Evolutionary conservation across 495 filamentous ascomycete genomes (phyloP).

Genomic region (Daldinia vernicosa): DNA sequence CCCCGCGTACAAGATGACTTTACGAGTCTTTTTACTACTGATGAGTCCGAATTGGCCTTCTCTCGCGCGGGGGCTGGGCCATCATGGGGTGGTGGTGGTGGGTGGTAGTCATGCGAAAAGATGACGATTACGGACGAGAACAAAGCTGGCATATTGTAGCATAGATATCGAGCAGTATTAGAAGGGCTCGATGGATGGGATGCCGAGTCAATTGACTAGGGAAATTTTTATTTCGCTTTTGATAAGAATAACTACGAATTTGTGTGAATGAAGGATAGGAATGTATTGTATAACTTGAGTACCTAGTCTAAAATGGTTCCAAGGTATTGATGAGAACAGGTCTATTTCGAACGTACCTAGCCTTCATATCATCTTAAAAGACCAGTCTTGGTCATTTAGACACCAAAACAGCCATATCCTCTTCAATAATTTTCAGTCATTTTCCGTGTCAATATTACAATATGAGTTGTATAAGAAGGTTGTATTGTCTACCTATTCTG

Average conservation of each 20-base stretch:
- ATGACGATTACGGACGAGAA: constrained; percentile 41
- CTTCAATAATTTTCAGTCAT: too few relatives aligned
- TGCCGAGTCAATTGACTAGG: constrained; percentile 30
- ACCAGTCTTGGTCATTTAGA: background rate
- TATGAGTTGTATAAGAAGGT: too few relatives aligned
- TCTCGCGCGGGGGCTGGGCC: constrained; percentile 5
- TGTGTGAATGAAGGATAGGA: background rate
- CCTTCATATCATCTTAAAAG: too few relatives aligned
- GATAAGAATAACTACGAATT: background rate
- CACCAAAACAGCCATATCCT: too few relatives aligned
- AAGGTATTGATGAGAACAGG: too few relatives aligned
- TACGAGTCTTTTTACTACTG: constrained; percentile 19
- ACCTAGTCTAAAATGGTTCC: too few relatives aligned
- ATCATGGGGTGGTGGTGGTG: constrained; percentile 9
- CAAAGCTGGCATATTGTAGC: constrained; percentile 27
- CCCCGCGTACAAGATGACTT: constrained; percentile 28
- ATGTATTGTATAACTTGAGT: background rate
- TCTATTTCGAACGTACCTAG: too few relatives aligned
- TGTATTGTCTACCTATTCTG: too few relatives aligned
- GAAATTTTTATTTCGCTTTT: constrained; percentile 2
- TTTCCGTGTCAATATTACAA: too few relatives aligned
- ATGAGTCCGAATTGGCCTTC: constrained; percentile 16
- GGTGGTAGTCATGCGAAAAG: constrained; percentile 25
- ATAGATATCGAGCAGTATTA: constrained; percentile 24
- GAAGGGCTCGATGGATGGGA: constrained; percentile 20